Base-by-base conservation (phyloP, 2,329 filamentous ascomycete species). In the Fusarium nisikadoi region DNA sequence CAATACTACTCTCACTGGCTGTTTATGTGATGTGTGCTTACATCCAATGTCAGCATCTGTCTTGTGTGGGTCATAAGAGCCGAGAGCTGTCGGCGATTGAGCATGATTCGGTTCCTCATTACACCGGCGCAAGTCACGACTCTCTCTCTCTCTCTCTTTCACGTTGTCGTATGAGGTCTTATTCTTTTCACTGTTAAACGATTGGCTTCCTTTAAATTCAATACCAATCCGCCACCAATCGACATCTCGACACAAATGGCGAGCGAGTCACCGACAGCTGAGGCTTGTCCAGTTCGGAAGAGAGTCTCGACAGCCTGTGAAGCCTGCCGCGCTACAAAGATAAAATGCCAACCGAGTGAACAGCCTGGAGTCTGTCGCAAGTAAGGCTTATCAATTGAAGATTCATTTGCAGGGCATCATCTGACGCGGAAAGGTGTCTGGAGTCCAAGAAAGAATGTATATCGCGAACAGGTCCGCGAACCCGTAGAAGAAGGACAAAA, bases 401-500 rank as follows among this genome's bases (percentile, higher is more conserved):
- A n/a, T 46, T 45, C 19, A n/a, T 23, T 23, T 20, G 20, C 7
- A 36, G 29, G 25, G n/a, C 35, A 39, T 29, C 20, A 39, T 57
- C 55, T 62, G 52, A 58, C 53, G 29, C 64, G 38, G 31, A 19
- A 68, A 88, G 87, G 72, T 89, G 87, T 73, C 81, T 85, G 53
- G 83, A 85, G 49, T 87, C 84, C 35, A 88, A 87, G 75, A 80
- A 83, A 56, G 87, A 89, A 78, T 89, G 87, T 63, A 79, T 88
- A 60, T 86, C 86, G 66, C 83, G 85, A 52, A 85, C 84, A 1
- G 84, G 82, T 12, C 84, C 87, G 0, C 82, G 86, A 19, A 87
- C 83, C n/a, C 82, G 87, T 47, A 81, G 87, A 38, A 83, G 84
- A 63, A 81, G 80, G 57, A 81, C 83, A 12, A 82, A 81, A 72